A percentile compares a stretch with the other conserved stretches of the same genome.
phyloP scores from a whole-genome alignment of 345 rosid species.

The Cardamine chenopodiifolia region DNA sequence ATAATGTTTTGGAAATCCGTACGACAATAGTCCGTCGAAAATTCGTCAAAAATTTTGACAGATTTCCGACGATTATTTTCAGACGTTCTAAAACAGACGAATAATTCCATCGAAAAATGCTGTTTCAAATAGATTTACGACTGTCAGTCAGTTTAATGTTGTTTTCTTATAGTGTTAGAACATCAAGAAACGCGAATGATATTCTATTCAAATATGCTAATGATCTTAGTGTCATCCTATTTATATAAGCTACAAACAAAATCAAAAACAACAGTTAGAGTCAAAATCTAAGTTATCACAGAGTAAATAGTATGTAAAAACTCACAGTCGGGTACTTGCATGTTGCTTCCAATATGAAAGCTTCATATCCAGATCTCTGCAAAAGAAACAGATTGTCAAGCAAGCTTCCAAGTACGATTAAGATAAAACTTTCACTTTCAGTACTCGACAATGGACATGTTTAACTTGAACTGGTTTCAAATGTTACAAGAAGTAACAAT shows the following conservation, averaged over 20 bases:
- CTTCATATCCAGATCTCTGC: constrained; percentile 96
- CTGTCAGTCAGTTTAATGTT: too few relatives aligned
- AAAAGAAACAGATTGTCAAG: constrained; percentile 36
- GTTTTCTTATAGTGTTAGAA: too few relatives aligned
- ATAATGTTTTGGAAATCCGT: too few relatives aligned
- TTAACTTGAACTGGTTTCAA: constrained; percentile 3
- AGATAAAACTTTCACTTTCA: background rate
- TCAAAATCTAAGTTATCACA: constrained; percentile 1
- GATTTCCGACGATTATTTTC: too few relatives aligned
- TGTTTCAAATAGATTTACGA: too few relatives aligned
- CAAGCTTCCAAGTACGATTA: background rate
- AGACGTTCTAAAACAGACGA: too few relatives aligned
- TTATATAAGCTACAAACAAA: background rate
- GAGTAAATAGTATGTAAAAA: constrained; percentile 22
- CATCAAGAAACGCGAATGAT: constrained; percentile 1
- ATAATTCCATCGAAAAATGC: too few relatives aligned
- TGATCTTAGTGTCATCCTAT: background rate
- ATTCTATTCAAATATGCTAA: background rate
- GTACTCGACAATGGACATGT: background rate
- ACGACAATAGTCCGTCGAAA: too few relatives aligned
- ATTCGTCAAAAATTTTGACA: too few relatives aligned
- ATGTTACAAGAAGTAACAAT: background rate
- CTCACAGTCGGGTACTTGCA: constrained; percentile 91
- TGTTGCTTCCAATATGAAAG: constrained; percentile 76
- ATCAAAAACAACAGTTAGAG: background rate